Evolutionary conservation across 2,329 filamentous ascomycete species (phyloP).

Genomic region (Tolypocladium amazonense): DNA sequence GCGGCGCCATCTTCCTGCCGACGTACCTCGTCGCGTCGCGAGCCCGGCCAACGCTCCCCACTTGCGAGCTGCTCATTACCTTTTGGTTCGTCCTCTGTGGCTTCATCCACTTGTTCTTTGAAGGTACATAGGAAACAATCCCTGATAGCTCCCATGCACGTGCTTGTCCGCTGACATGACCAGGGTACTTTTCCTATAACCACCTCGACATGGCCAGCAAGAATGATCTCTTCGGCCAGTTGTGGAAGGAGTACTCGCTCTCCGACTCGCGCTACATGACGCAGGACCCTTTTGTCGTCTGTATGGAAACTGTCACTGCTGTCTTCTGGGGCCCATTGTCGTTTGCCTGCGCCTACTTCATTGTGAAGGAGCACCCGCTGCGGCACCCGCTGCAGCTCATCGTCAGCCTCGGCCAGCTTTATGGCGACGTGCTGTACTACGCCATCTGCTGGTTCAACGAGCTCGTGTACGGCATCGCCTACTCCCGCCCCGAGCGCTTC

Average conservation of each 20-base stretch:
- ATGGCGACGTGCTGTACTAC: constrained; percentile 43
- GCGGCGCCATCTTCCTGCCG: constrained; percentile 43
- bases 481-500: constrained; percentile 37
- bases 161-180: not conserved
- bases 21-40: constrained; percentile 44
- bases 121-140: constrained; percentile 16
- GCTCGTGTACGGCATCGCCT: constrained; percentile 24
- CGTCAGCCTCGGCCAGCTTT: constrained; percentile 37
- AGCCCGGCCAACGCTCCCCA: constrained; percentile 39
- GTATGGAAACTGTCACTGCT: constrained; percentile 44
- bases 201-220: constrained; percentile 26
- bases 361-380: constrained; percentile 30
- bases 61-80: constrained; percentile 45
- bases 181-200: constrained; percentile 39
- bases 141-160: not conserved
- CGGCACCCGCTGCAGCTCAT: constrained; percentile 38
- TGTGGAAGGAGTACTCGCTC: constrained; percentile 49
- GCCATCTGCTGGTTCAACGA: constrained; percentile 34
- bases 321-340: constrained; percentile 43
- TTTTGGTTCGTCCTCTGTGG: constrained; percentile 70
- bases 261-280: constrained; percentile 46
- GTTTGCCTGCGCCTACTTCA: constrained; percentile 32
- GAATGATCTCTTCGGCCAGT: constrained; percentile 36
- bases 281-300: constrained; percentile 40
- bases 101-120: constrained; percentile 33